Evolutionary conservation across 257 asterid genomes (phyloP), one percentile per base, ranked within the genome.

Genomic region (Scutellaria minor): DNA sequence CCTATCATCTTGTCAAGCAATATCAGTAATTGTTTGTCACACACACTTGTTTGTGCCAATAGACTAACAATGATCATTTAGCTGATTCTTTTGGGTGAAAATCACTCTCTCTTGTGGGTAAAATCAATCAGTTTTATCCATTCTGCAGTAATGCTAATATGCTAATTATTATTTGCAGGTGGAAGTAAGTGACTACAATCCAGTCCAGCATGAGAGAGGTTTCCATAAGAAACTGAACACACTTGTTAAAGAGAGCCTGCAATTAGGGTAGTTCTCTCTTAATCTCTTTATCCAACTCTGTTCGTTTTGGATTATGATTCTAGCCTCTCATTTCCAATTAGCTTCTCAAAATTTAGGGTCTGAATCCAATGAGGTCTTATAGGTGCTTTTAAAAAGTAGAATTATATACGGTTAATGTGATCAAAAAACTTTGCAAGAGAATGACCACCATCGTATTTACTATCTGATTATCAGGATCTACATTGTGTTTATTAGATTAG

Each of bases 181-280:
- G 52, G 93, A 90, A 73, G 83, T 82, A 76, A 86, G 79, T 46
- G 87, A 85, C 74, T 94, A 94, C 75, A 82, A 83, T 80, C 98
- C 99, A 62, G 66, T 81, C 81, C 89, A 83, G 81, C 89, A 94
- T 42, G 90, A 91, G 73, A 85, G 95, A 85, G 99, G 98, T 66
- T 90, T 94, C 80, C 99, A 94, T 76, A 86, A 83, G 76, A 86
- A 85, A 61, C 84, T 94, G 70, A 90, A 91, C 91, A 72, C 78
- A 79, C 97, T 94, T 62, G 95, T 91, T 40, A 91, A 94, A 83
- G 90, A 87, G 85, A 94, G 99, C 84, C 90, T 91, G 46, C 95
- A 85, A 67, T 78, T 83, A 55, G 96, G 99, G 99, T 94, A 87
- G 82, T 47, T 60, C 60, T 78, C 70, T 74, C 64, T 55, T 64